Percentiles rank a stretch among this genome's conserved stretches.
Conservation (phyloP, 805 yeast genomes). For the Candida cerambycidarum region DNA sequence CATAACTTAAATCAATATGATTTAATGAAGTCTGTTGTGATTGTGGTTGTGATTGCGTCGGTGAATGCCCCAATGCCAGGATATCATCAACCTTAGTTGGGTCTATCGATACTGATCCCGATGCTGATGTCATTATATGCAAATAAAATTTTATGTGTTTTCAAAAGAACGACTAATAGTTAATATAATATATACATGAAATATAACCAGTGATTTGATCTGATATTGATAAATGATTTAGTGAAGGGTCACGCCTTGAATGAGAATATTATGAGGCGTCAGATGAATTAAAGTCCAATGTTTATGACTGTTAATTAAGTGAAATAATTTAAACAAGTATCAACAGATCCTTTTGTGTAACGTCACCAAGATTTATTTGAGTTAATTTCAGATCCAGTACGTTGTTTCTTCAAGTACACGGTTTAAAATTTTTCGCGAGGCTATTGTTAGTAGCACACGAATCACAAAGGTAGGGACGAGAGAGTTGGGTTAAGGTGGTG, state of each 20-base stretch:
- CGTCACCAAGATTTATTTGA: background rate
- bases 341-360: background rate
- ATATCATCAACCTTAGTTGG: background rate
- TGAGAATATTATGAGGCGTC: background rate
- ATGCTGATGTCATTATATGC: slow-evolving; percentile 3
- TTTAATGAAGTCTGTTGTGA: background rate
- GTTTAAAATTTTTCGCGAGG: slow-evolving; percentile 5
- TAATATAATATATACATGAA: slow-evolving; percentile 5
- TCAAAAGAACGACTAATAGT: slow-evolving; percentile 8
- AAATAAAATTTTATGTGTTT: background rate
- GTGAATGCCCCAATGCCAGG: background rate
- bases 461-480: background rate
- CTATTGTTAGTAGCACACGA: background rate
- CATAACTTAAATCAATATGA: slow-evolving; percentile 22
- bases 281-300: background rate
- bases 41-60: background rate
- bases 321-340: background rate
- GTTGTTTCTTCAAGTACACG: slow-evolving; percentile 5
- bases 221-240: background rate
- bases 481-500: background rate
- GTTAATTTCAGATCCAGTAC: slow-evolving; percentile 5
- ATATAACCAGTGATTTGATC: background rate
- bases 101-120: background rate
- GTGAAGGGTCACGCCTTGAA: background rate
- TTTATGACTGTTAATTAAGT: background rate